Evolutionary conservation across 768 basidiomycete genomes (phyloP), one percentile per base, ranked within the genome.

Genomic region (Dendrothele bispora): DNA sequence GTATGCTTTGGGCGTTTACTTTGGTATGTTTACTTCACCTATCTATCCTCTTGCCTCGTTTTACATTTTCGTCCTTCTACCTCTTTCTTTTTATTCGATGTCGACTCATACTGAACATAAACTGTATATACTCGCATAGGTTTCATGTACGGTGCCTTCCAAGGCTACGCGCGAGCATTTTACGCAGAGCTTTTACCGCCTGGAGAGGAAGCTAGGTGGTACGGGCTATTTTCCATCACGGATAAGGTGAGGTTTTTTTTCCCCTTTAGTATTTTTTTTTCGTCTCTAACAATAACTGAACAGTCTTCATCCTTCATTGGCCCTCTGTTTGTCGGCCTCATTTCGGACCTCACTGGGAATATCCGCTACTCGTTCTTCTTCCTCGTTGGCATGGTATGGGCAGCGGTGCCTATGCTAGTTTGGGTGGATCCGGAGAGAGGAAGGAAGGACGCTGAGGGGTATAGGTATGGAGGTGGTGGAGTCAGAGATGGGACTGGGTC

Each of bases 291-390:
- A 15, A 18, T 32, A 22, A 36, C 37, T 41, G 20, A 29, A 18
- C 61, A 97, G 86, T 93, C 92, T 6, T 87, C 86, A 51, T 92
- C 91, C 6, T 98, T 98, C 69, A 67, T 98, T 3, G 95, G 95
- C 0, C 95, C 95, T 3, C 72, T 94, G 5, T 68, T 92, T 22
- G 94, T 98, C 1, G 94, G 92, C 0, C 55, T 94, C 29, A 88
- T 98, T 32, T 84, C 94, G 0, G 93, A 95, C 61, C 64, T 74
- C 36, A 98, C 93, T 0, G 93, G 90, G 2, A 94, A 95, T 64
- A 95, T 97, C 39, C 86, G 95, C 22, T 88, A 88, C 52, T 85
- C 86, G 2, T 98, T 97, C 67, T 84, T 91, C 61, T 94, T 98
- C 71, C 76, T 98, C 14, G 73, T 91, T 3, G 48, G 74, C 43